A percentile compares a stretch with the other conserved stretches of the same genome.
Conservation (phyloP, 257 asterid genomes). For the Lycium barbarum region DNA sequence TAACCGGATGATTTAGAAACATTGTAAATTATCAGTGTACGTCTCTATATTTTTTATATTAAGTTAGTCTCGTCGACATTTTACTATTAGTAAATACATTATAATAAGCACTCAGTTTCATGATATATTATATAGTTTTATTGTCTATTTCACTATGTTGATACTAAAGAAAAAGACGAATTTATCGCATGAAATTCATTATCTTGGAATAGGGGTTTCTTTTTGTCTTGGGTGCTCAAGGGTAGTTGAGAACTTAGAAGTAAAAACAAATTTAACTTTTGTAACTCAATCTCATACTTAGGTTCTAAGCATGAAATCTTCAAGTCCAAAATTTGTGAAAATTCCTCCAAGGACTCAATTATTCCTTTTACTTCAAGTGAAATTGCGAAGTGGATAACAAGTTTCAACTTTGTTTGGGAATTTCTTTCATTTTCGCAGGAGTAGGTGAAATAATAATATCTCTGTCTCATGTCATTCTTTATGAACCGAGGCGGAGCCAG, state of each 20-base stretch:
- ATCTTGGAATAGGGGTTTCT: background rate
- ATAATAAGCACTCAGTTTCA: background rate
- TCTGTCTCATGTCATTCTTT: background rate
- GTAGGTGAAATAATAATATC: background rate
- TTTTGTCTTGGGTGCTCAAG: background rate
- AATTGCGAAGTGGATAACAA: background rate
- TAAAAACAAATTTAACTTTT: background rate
- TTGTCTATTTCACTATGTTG: background rate
- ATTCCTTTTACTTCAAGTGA: conserved; percentile 29
- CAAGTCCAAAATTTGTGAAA: background rate
- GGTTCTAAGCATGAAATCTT: conserved; percentile 18
- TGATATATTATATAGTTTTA: background rate
- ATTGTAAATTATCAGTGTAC: background rate
- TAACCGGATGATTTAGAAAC: background rate
- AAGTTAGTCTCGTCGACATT: background rate
- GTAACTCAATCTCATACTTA: background rate
- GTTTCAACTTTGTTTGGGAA: background rate
- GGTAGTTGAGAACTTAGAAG: background rate
- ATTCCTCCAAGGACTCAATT: background rate
- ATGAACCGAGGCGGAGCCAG: no score
- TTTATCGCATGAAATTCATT: no score
- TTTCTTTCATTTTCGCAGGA: background rate
- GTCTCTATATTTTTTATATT: background rate
- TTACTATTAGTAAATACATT: background rate
- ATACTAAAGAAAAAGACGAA: background rate